Conservation (phyloP, 2,329 filamentous ascomycete genomes). For the Exserohilum rostratum region DNA sequence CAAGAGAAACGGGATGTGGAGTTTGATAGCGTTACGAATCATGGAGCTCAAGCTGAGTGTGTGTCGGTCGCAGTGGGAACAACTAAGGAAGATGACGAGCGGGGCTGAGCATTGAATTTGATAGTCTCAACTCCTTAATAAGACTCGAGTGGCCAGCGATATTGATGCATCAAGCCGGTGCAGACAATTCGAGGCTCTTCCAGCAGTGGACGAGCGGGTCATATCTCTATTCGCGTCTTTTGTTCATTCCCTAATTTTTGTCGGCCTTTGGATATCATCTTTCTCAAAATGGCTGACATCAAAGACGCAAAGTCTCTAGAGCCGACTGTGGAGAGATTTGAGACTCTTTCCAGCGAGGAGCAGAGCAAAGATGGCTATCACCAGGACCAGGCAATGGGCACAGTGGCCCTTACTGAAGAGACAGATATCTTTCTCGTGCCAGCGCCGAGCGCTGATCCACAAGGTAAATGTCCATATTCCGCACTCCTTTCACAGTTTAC, state of each 20-base stretch:
- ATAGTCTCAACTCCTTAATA: background rate
- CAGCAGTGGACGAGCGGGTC: background rate
- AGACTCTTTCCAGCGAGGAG: conserved; percentile 14
- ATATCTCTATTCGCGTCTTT: background rate
- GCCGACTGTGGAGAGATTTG: conserved; percentile 20
- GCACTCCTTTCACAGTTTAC: background rate
- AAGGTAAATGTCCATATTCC: conserved; percentile 19
- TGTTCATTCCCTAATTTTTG: no score
- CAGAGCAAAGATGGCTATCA: conserved; percentile 10
- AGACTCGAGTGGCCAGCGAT: background rate
- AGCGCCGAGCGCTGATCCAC: conserved; percentile 36
- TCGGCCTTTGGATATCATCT: background rate
- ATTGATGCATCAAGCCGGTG: background rate
- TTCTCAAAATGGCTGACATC: background rate
- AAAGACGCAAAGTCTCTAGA: conserved; percentile 17
- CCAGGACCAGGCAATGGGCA: conserved; percentile 31
- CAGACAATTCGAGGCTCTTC: background rate
- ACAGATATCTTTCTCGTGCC: conserved; percentile 35
- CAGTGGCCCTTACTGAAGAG: conserved; percentile 36
- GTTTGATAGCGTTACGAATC: background rate
- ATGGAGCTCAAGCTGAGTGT: background rate
- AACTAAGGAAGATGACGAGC: background rate
- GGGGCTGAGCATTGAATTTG: no score
- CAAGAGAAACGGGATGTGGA: background rate
- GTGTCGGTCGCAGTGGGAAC: background rate